Percentiles rank a stretch among this genome's conserved stretches.
phyloP scores from a whole-genome alignment of 306 rosid genomes.

The Trichosanthes truncata region DNA sequence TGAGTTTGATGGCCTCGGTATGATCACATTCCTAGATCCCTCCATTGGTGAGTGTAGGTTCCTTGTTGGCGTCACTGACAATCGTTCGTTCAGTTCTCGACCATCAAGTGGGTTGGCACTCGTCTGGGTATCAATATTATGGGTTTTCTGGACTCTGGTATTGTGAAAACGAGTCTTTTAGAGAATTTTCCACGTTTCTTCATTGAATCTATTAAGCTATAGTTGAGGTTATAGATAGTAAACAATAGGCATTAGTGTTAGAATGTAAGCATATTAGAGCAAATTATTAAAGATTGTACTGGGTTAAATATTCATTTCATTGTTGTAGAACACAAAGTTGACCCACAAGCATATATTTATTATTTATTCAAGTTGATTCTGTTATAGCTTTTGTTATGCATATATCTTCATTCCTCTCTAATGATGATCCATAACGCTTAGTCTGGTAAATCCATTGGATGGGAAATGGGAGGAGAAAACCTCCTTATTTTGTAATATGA shows the following conservation, averaged over 20 bases:
- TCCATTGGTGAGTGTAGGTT: constrained; percentile 78
- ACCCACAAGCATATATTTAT: not conserved
- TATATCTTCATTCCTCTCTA: not conserved
- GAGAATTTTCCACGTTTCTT: not conserved
- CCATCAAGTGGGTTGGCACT: constrained; percentile 18
- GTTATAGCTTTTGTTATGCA: not conserved
- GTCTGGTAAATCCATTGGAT: not conserved
- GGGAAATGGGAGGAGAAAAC: not conserved
- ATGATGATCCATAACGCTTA: not conserved
- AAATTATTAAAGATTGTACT: not conserved
- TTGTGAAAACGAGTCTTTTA: constrained; percentile 8
- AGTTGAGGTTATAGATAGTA: constrained; percentile 1
- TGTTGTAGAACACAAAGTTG: not conserved
- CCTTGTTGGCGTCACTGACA: constrained; percentile 69
- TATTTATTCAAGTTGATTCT: constrained; percentile 5
- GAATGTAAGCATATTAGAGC: not conserved
- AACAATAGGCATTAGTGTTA: not conserved
- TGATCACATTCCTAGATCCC: constrained; percentile 77
- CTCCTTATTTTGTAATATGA: not conserved
- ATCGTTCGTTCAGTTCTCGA: constrained; percentile 34
- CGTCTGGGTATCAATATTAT: constrained; percentile 29
- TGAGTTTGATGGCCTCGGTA: constrained; percentile 76
- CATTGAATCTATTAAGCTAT: not conserved
- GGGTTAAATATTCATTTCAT: constrained; percentile 4
- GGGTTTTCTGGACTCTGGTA: constrained; percentile 25